Percentiles rank a stretch among this genome's conserved stretches.
Conservation (phyloP, 148 eudicot genomes). For the Nyssa sinensis region DNA sequence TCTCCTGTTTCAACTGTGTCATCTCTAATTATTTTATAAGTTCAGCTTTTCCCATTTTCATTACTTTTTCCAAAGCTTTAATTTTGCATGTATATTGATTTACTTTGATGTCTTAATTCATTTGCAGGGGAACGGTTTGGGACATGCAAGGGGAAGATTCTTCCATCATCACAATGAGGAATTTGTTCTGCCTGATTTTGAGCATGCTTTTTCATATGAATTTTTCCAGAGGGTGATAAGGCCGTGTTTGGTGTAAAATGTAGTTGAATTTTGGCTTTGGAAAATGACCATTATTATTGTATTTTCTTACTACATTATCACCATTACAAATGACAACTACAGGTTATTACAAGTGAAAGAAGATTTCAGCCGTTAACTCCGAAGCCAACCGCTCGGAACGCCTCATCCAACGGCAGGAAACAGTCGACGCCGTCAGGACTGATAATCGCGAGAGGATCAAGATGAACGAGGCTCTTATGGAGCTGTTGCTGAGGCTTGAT, state of each 20-base stretch:
- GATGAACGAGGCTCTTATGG: constrained; percentile 77
- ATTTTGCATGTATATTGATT: background rate
- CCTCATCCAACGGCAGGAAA: constrained; percentile 81
- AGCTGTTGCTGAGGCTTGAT: constrained; percentile 56
- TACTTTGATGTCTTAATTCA: background rate
- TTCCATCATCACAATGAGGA: constrained; percentile 64
- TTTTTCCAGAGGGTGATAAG: background rate
- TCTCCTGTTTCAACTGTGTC: background rate
- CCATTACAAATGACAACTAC: too few species aligned
- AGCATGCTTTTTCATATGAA: background rate
- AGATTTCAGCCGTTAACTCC: constrained; percentile 47
- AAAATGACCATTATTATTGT: too few species aligned
- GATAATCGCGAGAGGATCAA: constrained; percentile 47
- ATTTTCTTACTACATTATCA: too few species aligned
- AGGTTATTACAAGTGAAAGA: too few species aligned
- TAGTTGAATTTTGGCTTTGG: too few species aligned
- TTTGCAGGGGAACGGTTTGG: constrained; percentile 91
- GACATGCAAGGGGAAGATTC: constrained; percentile 74
- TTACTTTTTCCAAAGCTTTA: background rate
- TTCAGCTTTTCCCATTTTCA: background rate
- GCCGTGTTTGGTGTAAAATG: too few species aligned
- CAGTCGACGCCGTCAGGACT: constrained; percentile 65
- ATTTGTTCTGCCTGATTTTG: too few species aligned
- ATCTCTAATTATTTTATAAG: background rate
- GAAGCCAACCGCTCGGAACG: constrained; percentile 47